phyloP scores from a whole-genome alignment of 2,329 filamentous ascomycete genomes.

The Nigrospora sphaerica region DNA sequence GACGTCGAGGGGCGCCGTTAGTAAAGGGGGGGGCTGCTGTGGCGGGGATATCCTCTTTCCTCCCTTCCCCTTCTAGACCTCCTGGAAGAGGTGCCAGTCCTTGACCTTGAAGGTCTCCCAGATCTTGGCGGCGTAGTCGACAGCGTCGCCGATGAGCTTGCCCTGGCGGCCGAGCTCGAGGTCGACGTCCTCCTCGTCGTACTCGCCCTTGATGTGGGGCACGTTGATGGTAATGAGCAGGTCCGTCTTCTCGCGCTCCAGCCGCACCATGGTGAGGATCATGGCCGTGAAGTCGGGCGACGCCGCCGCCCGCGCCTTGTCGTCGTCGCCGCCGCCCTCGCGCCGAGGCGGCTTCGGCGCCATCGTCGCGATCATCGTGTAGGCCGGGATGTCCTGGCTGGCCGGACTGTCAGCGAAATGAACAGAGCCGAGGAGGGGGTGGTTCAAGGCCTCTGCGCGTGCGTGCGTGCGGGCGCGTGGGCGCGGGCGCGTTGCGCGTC shows the following conservation, averaged over 20 bases:
- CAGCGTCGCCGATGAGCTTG: conserved; percentile 59
- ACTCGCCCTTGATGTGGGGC: conserved; percentile 70
- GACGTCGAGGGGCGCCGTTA: neutral
- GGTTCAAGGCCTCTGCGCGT: too few relatives aligned
- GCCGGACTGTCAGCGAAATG: neutral
- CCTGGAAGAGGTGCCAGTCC: conserved; percentile 70
- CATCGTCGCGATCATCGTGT: conserved; percentile 64
- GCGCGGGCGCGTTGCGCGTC: too few relatives aligned
- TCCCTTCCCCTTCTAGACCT: conserved; percentile 23
- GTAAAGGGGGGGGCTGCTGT: too few relatives aligned
- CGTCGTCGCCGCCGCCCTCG: conserved; percentile 18
- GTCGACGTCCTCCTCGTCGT: conserved; percentile 66
- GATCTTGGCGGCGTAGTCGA: conserved; percentile 61
- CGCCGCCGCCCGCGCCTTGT: conserved; percentile 31
- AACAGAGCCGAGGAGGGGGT: too few relatives aligned
- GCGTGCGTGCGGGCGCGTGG: too few relatives aligned
- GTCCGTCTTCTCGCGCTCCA: conserved; percentile 71
- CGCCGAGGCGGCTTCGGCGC: conserved; percentile 30
- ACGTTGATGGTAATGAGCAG: conserved; percentile 83
- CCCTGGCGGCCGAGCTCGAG: conserved; percentile 58
- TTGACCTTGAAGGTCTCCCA: conserved; percentile 69
- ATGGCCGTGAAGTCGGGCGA: conserved; percentile 64
- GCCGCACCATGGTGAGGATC: conserved; percentile 67
- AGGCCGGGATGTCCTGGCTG: conserved; percentile 49
- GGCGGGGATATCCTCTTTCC: too few relatives aligned